A percentile compares a stretch with the other conserved stretches of the same genome.
Evolutionary conservation across 176 grass and related monocot genomes (phyloP).

Genomic region (Rhynchospora tenuis): DNA sequence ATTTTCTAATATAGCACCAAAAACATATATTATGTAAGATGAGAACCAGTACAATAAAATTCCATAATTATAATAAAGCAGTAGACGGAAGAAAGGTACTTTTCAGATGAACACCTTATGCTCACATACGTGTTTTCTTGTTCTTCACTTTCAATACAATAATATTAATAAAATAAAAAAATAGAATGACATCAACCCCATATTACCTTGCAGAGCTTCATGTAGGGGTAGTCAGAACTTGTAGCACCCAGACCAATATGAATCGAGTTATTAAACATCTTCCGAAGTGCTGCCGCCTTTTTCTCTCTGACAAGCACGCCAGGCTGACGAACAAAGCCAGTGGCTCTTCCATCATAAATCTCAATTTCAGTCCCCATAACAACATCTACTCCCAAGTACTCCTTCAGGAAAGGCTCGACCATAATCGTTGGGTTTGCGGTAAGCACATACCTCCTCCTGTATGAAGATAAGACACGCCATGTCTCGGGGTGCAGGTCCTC

Average conservation of each 20-base stretch:
- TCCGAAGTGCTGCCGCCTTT: slow-evolving; percentile 46
- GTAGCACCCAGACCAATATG: slow-evolving; percentile 58
- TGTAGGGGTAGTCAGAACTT: slow-evolving; percentile 61
- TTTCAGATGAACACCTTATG: too few species aligned
- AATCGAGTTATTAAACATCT: slow-evolving; percentile 28
- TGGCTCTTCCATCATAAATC: slow-evolving; percentile 29
- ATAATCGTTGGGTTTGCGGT: slow-evolving; percentile 71
- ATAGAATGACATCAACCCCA: too few species aligned
- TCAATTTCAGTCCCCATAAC: slow-evolving; percentile 60
- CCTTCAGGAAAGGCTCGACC: slow-evolving; percentile 78
- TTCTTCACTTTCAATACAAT: too few species aligned
- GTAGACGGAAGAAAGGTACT: too few species aligned
- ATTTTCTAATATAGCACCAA: too few species aligned
- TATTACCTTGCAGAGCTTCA: slow-evolving; percentile 47
- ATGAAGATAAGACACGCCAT: slow-evolving; percentile 71
- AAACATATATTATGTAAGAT: too few species aligned
- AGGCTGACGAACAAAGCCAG: slow-evolving; percentile 37
- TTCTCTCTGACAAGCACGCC: slow-evolving; percentile 56
- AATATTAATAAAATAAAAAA: too few species aligned
- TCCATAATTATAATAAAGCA: too few species aligned
- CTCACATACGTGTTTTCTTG: too few species aligned
- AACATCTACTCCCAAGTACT: slow-evolving; percentile 42
- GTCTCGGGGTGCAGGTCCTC: slow-evolving; percentile 65
- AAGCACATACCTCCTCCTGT: slow-evolving; percentile 61
- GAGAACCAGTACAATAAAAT: too few species aligned